phyloP scores from a whole-genome alignment of 83 land plant species.

The Isoetes engelmannii region DNA sequence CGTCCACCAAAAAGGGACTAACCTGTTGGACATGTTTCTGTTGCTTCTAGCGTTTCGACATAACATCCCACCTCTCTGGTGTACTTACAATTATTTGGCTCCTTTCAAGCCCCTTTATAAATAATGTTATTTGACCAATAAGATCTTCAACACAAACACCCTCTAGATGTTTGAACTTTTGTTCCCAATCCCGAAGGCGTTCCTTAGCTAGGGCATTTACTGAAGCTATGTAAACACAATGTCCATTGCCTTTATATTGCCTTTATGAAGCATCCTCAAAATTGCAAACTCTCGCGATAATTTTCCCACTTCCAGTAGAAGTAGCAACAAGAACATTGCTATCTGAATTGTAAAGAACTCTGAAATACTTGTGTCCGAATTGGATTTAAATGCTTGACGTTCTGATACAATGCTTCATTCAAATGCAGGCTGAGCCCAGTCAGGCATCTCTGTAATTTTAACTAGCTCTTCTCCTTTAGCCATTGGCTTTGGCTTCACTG shows the following conservation, averaged over 20 bases:
- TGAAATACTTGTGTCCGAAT: constrained; percentile 91
- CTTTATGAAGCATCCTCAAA: constrained; percentile 69
- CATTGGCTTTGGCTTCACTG: constrained; percentile 50
- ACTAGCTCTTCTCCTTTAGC: constrained; percentile 62
- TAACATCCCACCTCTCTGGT: constrained; percentile 93
- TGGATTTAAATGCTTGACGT: constrained; percentile 85
- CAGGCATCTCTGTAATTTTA: constrained; percentile 69
- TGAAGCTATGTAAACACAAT: constrained; percentile 83
- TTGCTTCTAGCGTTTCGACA: constrained; percentile 88
- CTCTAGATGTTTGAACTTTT: constrained; percentile 60
- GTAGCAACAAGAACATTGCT: constrained; percentile 91
- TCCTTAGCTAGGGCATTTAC: constrained; percentile 81
- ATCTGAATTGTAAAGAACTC: constrained; percentile 84
- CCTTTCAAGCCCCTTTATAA: constrained; percentile 69
- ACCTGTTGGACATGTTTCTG: constrained; percentile 77
- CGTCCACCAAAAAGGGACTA: constrained; percentile 78
- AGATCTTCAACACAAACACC: constrained; percentile 71
- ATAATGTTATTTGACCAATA: constrained; percentile 72
- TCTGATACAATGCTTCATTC: constrained; percentile 69
- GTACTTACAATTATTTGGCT: constrained; percentile 81
- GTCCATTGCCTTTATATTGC: constrained; percentile 36
- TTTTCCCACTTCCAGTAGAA: constrained; percentile 95
- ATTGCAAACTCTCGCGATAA: constrained; percentile 90
- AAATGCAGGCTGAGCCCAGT: constrained; percentile 81
- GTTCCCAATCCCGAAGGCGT: constrained; percentile 71